Percentiles rank a stretch among this genome's conserved stretches.
phyloP scores from a whole-genome alignment of 75 land plant genomes.

The Picea sitchensis region DNA sequence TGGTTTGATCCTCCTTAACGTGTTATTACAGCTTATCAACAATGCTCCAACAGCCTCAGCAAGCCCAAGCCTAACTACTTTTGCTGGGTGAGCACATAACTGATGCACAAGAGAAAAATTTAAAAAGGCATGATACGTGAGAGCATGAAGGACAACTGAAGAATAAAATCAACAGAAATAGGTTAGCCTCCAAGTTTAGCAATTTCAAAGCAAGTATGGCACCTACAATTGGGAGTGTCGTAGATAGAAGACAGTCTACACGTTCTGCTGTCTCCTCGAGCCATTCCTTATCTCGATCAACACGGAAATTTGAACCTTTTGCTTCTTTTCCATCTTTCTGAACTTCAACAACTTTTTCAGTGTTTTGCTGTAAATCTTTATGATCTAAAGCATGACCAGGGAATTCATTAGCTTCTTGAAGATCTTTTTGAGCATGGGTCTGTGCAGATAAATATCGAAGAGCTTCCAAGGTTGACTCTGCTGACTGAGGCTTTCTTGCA shows the following conservation, averaged over 20 bases:
- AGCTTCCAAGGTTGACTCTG: slow-evolving; percentile 40
- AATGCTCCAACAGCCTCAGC: slow-evolving; percentile 56
- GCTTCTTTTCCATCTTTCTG: not conserved
- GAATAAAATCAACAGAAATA: not conserved
- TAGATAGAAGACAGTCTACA: slow-evolving; percentile 56
- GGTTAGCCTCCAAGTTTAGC: not conserved
- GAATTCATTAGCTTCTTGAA: not conserved
- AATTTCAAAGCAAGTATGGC: not conserved
- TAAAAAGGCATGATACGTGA: not conserved
- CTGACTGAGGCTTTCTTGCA: slow-evolving; percentile 4
- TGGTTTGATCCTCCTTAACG: slow-evolving; percentile 57
- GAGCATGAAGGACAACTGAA: not conserved
- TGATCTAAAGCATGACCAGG: not conserved
- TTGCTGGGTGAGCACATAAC: slow-evolving; percentile 78
- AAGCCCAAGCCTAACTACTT: slow-evolving; percentile 66
- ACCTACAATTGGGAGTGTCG: slow-evolving; percentile 75
- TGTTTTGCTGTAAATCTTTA: slow-evolving; percentile 1
- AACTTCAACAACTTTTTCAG: not conserved
- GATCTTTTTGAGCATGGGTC: slow-evolving; percentile 10
- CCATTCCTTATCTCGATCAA: slow-evolving; percentile 73
- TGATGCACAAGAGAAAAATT: slow-evolving; percentile 15
- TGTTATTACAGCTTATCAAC: slow-evolving; percentile 52
- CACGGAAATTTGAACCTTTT: slow-evolving; percentile 20
- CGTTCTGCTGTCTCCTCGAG: slow-evolving; percentile 53
- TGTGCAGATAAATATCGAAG: slow-evolving; percentile 39